Percentiles rank a stretch among this genome's conserved stretches.
Conservation (phyloP, 2,329 filamentous ascomycete genomes). For the Ophiostoma sp. region DNA sequence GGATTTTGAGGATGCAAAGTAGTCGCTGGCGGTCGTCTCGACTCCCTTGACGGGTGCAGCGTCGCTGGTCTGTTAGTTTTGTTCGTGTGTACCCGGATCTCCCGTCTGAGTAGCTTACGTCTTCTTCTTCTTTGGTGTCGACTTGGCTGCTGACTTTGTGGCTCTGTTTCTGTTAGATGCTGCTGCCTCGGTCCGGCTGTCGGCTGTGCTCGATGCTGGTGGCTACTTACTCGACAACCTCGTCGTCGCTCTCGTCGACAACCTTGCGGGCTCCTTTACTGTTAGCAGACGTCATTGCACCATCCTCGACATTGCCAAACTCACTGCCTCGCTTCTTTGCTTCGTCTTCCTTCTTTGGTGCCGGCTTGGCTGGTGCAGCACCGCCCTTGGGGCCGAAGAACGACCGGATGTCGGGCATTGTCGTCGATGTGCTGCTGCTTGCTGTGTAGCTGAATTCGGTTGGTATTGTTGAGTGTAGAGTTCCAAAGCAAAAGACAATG, state of each 20-base stretch:
- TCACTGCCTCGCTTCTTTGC: slow-evolving; percentile 26
- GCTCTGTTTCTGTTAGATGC: slow-evolving; percentile 34
- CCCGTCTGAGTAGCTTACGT: slow-evolving; percentile 38
- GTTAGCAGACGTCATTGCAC: neutral
- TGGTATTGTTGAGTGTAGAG: neutral
- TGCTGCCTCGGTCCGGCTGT: neutral
- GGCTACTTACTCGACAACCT: slow-evolving; percentile 33
- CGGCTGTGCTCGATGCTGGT: neutral
- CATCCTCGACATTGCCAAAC: neutral
- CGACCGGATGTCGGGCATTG: slow-evolving; percentile 67
- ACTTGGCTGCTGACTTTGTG: slow-evolving; percentile 52
- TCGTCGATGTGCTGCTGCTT: neutral
- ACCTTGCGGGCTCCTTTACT: slow-evolving; percentile 31
- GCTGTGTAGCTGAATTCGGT: neutral
- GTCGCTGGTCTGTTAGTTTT: slow-evolving; percentile 31
- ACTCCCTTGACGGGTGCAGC: slow-evolving; percentile 44
- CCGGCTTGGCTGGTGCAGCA: slow-evolving; percentile 36
- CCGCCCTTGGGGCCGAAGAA: slow-evolving; percentile 65
- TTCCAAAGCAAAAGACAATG: neutral
- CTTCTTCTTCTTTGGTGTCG: slow-evolving; percentile 50
- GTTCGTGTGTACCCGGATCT: neutral
- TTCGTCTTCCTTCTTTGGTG: slow-evolving; percentile 37
- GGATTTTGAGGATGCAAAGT: slow-evolving; percentile 48
- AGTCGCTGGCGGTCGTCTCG: slow-evolving; percentile 52
- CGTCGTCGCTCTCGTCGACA: slow-evolving; percentile 29